Evolutionary conservation across 2,329 filamentous ascomycete genomes (phyloP).

Genomic region (Neoscytalidium dimidiatum): DNA sequence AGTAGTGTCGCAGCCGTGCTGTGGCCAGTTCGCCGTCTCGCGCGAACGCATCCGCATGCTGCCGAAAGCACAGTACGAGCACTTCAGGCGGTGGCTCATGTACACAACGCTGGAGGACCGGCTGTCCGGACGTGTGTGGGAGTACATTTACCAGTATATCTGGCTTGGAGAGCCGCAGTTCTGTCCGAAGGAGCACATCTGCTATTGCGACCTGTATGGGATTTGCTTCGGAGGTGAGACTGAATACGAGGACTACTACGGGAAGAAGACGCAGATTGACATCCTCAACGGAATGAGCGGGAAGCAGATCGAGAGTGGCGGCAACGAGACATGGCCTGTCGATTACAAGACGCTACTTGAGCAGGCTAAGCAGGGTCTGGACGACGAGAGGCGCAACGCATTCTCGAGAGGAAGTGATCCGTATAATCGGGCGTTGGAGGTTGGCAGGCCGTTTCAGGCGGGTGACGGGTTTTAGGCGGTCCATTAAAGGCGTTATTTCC

Average conservation of each 20-base stretch:
- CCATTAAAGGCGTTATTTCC: neutral
- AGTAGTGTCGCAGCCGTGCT: conserved; percentile 23
- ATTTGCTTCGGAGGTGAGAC: conserved; percentile 54
- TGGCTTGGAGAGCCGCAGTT: conserved; percentile 50
- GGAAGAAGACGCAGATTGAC: conserved; percentile 37
- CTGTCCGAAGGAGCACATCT: conserved; percentile 51
- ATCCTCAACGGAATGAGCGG: conserved; percentile 36
- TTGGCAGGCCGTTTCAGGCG: conserved; percentile 51
- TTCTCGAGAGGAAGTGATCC: conserved; percentile 49
- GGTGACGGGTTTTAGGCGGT: conserved; percentile 48
- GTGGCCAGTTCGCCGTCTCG: conserved; percentile 24
- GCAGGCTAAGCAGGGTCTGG: conserved; percentile 38
- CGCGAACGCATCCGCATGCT: conserved; percentile 31
- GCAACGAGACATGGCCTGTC: conserved; percentile 23
- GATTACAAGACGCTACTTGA: conserved; percentile 17
- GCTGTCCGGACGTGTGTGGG: conserved; percentile 56
- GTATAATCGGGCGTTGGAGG: conserved; percentile 47
- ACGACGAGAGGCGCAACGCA: conserved; percentile 41
- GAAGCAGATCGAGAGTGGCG: conserved; percentile 35
- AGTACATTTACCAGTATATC: conserved; percentile 60
- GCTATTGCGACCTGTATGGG: conserved; percentile 61
- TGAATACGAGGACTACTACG: conserved; percentile 47
- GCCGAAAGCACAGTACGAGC: conserved; percentile 49
- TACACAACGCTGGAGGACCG: conserved; percentile 52
- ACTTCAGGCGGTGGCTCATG: conserved; percentile 56